These are phyloP conservation scores for Salix viminalis DNA, from an alignment of 345 rosid genomes.

Conservation along the genomic window DNA sequence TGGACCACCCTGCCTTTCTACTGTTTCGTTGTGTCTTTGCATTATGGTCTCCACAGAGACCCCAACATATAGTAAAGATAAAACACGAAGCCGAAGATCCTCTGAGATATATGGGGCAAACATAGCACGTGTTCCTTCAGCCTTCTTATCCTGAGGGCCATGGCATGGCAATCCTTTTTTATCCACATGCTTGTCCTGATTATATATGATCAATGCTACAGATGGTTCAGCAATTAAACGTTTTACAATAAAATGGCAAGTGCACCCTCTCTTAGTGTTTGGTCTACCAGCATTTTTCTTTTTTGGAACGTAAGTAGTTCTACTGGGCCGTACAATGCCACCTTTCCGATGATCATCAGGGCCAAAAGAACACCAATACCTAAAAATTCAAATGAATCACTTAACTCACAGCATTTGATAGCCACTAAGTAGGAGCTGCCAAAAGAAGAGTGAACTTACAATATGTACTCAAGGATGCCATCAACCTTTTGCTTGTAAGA, in stretches of 20 bases:
- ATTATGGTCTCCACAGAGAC: constrained; percentile 94
- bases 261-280: constrained; percentile 89
- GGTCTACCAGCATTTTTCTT: constrained; percentile 94
- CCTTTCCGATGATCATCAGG: constrained; percentile 95
- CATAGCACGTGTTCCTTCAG: constrained; percentile 94
- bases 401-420: neutral
- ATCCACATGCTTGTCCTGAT: constrained; percentile 85
- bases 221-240: constrained; percentile 87
- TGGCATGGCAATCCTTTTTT: constrained; percentile 88
- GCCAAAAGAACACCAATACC: constrained; percentile 99
- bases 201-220: constrained; percentile 78
- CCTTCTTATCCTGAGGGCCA: constrained; percentile 91
- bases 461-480: constrained; percentile 87
- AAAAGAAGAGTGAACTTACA: constrained; percentile 51
- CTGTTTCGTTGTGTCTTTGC: constrained; percentile 91
- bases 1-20: constrained; percentile 91
- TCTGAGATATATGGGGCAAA: constrained; percentile 97
- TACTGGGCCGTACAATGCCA: constrained; percentile 77
- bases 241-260: constrained; percentile 94
- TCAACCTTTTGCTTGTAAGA: constrained; percentile 85
- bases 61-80: constrained; percentile 81
- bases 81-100: constrained; percentile 85
- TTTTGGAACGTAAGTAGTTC: constrained; percentile 71
- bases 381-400: constrained; percentile 28
- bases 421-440: neutral